Conservation (phyloP, 2,329 filamentous ascomycete species). For the Monosporascus sp. region DNA sequence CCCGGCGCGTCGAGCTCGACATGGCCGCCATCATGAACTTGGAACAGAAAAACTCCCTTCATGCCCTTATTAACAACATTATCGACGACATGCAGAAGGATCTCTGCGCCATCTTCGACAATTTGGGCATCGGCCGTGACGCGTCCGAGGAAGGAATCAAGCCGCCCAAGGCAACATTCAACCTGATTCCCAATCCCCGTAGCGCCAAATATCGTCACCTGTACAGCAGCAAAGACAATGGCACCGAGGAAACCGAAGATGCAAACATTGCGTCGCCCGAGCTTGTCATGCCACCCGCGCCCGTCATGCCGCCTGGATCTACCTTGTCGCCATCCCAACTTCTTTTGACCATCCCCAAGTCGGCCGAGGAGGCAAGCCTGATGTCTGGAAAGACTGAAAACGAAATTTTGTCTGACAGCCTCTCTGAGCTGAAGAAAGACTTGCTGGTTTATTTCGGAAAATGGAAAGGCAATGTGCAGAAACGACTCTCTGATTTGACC, state of each 20-base stretch:
- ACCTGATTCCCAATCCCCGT: conserved; percentile 30
- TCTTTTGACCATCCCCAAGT: conserved; percentile 20
- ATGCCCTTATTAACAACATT: conserved; percentile 45
- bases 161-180: conserved; percentile 22
- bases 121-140: conserved; percentile 30
- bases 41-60: conserved; percentile 47
- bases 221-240: conserved; percentile 20
- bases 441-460: conserved; percentile 69
- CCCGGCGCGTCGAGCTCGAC: conserved; percentile 42
- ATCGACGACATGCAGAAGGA: conserved; percentile 51
- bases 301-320: neutral
- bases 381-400: conserved; percentile 33
- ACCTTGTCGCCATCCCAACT: too few relatives aligned
- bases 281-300: neutral
- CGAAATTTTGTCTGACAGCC: conserved; percentile 23
- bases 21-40: conserved; percentile 43
- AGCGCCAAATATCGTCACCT: conserved; percentile 24
- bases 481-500: conserved; percentile 65
- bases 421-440: conserved; percentile 64
- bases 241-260: conserved; percentile 14
- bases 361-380: conserved; percentile 23
- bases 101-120: conserved; percentile 48
- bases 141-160: conserved; percentile 19
- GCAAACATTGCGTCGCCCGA: conserved; percentile 31
- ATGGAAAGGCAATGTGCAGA: conserved; percentile 69